These are phyloP conservation scores for Fusarium sp. DNA, from an alignment of 2,329 filamentous ascomycete species.

Conservation along the genomic window DNA sequence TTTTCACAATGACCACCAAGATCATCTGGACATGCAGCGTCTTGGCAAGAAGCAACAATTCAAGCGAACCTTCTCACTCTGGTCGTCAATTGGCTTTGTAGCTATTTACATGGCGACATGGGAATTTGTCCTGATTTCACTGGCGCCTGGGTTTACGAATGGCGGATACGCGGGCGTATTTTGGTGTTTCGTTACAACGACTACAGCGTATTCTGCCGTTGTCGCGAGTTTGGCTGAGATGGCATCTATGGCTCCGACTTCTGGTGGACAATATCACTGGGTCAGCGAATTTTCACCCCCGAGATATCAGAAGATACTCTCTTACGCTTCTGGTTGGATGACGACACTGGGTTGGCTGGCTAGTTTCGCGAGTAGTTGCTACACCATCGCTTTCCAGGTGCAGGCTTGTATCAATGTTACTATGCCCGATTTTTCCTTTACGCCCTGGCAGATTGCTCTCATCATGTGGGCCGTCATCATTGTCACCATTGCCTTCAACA, in stretches of 20 bases:
- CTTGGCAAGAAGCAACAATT: constrained; percentile 30
- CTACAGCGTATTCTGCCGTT: constrained; percentile 6
- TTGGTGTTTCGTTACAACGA: constrained; percentile 26
- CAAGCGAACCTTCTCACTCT: constrained; percentile 17
- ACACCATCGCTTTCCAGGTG: constrained; percentile 26
- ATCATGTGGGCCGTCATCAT: constrained; percentile 31
- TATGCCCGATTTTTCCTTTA: constrained; percentile 21
- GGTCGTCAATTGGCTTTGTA: constrained; percentile 30
- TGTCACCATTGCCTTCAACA: constrained; percentile 20
- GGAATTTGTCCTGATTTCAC: constrained; percentile 29
- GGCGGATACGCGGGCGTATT: constrained; percentile 28
- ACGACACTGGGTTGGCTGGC: constrained; percentile 28
- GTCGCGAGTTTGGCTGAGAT: constrained; percentile 28
- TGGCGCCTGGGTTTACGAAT: constrained; percentile 20
- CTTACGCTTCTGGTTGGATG: constrained; percentile 25
- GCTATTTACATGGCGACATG: constrained; percentile 33
- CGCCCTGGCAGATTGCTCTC: constrained; percentile 19
- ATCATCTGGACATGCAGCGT: constrained; percentile 27
- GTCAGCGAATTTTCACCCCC: constrained; percentile 28
- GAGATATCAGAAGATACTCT: constrained; percentile 11
- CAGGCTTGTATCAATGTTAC: constrained; percentile 31
- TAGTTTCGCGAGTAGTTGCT: constrained; percentile 27
- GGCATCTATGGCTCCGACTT: constrained; percentile 31
- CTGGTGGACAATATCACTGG: constrained; percentile 28
- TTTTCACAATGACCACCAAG: constrained; percentile 23